phyloP scores from a whole-genome alignment of 2,329 filamentous ascomycete genomes.

The Cryphonectria carpinicola region DNA sequence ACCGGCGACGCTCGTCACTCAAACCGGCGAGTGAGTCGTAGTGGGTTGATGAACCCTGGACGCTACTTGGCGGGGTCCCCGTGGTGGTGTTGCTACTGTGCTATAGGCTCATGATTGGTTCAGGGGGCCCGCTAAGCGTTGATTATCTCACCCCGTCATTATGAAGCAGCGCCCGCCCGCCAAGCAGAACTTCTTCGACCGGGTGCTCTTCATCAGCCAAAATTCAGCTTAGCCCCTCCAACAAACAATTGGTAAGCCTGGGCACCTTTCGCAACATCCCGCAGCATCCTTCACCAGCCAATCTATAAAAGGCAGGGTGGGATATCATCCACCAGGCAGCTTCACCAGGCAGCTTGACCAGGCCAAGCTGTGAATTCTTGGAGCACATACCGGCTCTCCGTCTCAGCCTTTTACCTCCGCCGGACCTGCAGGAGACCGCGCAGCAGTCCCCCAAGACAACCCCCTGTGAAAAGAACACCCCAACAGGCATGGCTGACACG shows the following conservation, averaged over 20 bases:
- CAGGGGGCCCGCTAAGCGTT: slow-evolving; percentile 15
- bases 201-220: slow-evolving; percentile 1
- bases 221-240: neutral
- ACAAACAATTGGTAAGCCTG: neutral
- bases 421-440: neutral
- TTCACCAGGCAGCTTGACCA: neutral
- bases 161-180: slow-evolving; percentile 10
- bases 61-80: neutral
- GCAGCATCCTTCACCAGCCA: neutral
- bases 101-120: slow-evolving; percentile 12
- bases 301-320: neutral
- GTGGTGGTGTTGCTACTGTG: neutral
- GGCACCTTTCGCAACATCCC: neutral
- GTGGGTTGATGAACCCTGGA: neutral
- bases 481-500: slow-evolving; percentile 23
- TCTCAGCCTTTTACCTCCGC: neutral
- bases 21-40: slow-evolving; percentile 16
- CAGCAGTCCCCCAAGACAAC: neutral
- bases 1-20: neutral
- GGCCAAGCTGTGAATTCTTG: neutral
- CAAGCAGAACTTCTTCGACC: slow-evolving; percentile 3
- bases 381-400: neutral
- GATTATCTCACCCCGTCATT: neutral
- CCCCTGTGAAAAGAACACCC: neutral
- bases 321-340: neutral